Percentiles rank a stretch among this genome's conserved stretches.
Conservation (phyloP, 306 rosid genomes). For the Pachyrhizus erosus region DNA sequence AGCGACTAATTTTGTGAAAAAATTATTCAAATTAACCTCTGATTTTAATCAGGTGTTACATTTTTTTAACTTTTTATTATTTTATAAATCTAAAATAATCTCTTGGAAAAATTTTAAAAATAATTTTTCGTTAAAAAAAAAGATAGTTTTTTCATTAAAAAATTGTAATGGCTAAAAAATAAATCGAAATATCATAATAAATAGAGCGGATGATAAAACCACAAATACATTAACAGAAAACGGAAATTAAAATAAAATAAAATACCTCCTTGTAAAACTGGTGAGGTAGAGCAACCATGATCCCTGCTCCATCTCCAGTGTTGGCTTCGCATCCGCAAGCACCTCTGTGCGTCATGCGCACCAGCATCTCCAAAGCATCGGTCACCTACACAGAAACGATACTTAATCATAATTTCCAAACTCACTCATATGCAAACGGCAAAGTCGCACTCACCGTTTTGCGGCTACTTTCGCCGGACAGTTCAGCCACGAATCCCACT, state of each 20-base stretch:
- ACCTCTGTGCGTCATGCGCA: slow-evolving; percentile 16
- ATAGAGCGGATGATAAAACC: neutral
- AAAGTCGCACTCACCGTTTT: neutral
- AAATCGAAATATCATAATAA: neutral
- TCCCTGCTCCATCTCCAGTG: slow-evolving; percentile 13
- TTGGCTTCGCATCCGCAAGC: neutral
- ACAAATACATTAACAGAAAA: neutral
- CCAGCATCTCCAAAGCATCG: slow-evolving; percentile 14
- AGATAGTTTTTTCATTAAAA: neutral
- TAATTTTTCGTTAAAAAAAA: neutral
- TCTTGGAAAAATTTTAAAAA: neutral
- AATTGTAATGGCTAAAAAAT: neutral
- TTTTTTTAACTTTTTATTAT: neutral
- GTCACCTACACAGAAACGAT: neutral
- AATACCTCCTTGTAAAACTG: slow-evolving; percentile 12
- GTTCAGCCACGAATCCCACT: slow-evolving; percentile 14
- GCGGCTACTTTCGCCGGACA: neutral
- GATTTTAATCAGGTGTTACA: neutral
- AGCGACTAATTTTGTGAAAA: neutral
- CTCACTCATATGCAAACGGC: neutral
- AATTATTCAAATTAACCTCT: neutral
- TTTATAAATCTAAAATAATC: neutral
- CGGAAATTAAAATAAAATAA: neutral
- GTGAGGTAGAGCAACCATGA: slow-evolving; percentile 9
- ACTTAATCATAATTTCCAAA: too few species aligned